A percentile compares a stretch with the other conserved stretches of the same genome.
phyloP scores from a whole-genome alignment of 495 filamentous ascomycete species.

The Elaphomyces granulatus region DNA sequence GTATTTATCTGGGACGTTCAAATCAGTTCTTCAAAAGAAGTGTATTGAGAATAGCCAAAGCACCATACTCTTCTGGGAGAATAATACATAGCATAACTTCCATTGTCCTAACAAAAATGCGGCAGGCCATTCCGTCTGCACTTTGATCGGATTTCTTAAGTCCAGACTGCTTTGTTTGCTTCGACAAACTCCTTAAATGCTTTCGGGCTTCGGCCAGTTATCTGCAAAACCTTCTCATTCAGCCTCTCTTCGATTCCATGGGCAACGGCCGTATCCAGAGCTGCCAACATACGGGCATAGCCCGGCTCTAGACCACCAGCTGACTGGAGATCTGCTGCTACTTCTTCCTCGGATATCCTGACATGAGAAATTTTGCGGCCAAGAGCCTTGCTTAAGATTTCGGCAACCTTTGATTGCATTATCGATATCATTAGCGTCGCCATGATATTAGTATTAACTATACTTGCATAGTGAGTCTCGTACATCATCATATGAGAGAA shows the following conservation, averaged over 20 bases:
- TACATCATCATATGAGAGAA: conserved; percentile 33
- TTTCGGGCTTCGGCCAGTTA: conserved; percentile 22
- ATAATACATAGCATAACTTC: too few species aligned
- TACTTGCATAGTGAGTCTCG: too few species aligned
- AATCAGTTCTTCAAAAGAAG: too few species aligned
- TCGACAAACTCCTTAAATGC: conserved; percentile 21
- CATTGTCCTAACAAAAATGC: too few species aligned
- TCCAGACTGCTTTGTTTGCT: conserved; percentile 5
- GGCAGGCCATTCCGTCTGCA: too few species aligned
- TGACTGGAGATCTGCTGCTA: conserved; percentile 9
- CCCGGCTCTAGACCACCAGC: conserved; percentile 18
- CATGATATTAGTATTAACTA: too few species aligned
- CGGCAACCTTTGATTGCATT: conserved; percentile 17
- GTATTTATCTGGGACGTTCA: too few species aligned
- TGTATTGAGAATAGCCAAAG: too few species aligned
- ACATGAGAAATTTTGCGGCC: conserved; percentile 29
- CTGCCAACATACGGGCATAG: conserved; percentile 20
- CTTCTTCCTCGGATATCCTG: conserved; percentile 21
- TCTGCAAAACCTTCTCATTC: conserved; percentile 22
- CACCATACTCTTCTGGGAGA: too few species aligned
- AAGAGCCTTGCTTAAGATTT: conserved; percentile 23
- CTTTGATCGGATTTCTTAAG: too few species aligned
- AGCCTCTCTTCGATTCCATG: conserved; percentile 24
- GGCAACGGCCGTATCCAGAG: conserved; percentile 22
- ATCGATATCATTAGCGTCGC: not conserved